Percentiles rank a stretch among this genome's conserved stretches.
phyloP scores from a whole-genome alignment of 2,329 filamentous ascomycete species.

The Tolypocladium paradoxum region DNA sequence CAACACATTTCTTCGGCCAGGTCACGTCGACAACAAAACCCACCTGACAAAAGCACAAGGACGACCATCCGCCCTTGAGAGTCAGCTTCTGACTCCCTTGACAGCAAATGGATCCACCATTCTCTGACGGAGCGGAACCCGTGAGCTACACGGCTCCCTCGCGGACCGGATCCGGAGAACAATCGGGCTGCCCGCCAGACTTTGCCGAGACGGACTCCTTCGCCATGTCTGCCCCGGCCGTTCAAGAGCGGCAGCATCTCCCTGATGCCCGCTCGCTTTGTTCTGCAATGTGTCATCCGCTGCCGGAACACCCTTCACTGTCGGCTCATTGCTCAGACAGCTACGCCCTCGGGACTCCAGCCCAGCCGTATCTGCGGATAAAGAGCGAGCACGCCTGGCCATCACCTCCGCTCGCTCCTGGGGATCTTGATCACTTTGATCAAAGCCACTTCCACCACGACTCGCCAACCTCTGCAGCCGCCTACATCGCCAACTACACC shows the following conservation, averaged over 20 bases:
- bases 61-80: not conserved
- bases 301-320: conserved; percentile 3
- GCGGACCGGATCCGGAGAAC: conserved; percentile 13
- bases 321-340: conserved; percentile 6
- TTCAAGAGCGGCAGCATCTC: conserved; percentile 11
- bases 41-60: not conserved
- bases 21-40: not conserved
- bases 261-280: conserved; percentile 11
- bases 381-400: conserved; percentile 17
- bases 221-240: conserved; percentile 11
- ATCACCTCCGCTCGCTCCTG: conserved; percentile 24
- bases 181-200: conserved; percentile 16
- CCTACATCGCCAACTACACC: conserved; percentile 14
- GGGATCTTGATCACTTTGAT: conserved; percentile 28
- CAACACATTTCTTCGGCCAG: not conserved
- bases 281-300: conserved; percentile 5
- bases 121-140: conserved; percentile 15
- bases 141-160: conserved; percentile 21
- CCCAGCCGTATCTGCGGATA: conserved; percentile 2
- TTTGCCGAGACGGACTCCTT: conserved; percentile 14
- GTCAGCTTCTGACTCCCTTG: conserved; percentile 1
- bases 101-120: conserved; percentile 16
- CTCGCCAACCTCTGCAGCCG: conserved; percentile 17
- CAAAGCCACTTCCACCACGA: conserved; percentile 21
- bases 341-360: conserved; percentile 2